Evolutionary conservation across 1,139 yeast species (phyloP), one percentile per base, ranked within the genome.

Genomic region (Geotrichum aggregatum): DNA sequence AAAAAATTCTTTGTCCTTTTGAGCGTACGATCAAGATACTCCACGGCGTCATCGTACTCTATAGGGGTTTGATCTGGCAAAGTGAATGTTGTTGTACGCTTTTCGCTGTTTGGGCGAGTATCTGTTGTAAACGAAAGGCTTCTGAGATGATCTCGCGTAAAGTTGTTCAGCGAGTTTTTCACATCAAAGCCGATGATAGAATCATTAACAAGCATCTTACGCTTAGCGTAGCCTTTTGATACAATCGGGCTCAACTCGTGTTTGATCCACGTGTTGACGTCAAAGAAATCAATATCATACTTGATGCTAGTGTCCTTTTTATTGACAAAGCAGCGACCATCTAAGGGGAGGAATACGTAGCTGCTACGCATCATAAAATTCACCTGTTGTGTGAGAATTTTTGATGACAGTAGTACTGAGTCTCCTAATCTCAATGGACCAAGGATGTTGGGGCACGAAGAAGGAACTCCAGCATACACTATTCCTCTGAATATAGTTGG

Each of bases 301-400:
- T 76, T 73, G 60, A 82, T 80, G 39, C 76, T 73, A 0, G 85
- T 78, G 47, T 66, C 66, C 3, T 75, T 70, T 44, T 69, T 74
- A 63, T 88, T 82, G 48, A 81, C 79, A 65, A 88, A 88, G 43
- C 87, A 82, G 31, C 81, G 74, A 3, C 95, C 95, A 60, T 79
- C 77, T 13, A 80, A 67, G 0, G 97, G 97, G 40, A 89, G 68
- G 65, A 89, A 88, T 36, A 81, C 75, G 67, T 79, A 88, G 52
- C 91, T 81, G 35, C 92, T 83, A 62, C 97, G 76, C 95, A 89
- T 87, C 74, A 87, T 80, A 66, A 89, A 89, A 64, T 87, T 88
- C 8, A 84, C 84, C 64, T 87, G 94, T 35, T 84, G 82, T 1
- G 95, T 84, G 49, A 89, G 71, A 28, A 89, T 79, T 59, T 80